Percentiles rank a stretch among this genome's conserved stretches.
Evolutionary conservation across 1,284 basidiomycete species (phyloP).

Genomic region (Ceratobasidium papillatum): DNA sequence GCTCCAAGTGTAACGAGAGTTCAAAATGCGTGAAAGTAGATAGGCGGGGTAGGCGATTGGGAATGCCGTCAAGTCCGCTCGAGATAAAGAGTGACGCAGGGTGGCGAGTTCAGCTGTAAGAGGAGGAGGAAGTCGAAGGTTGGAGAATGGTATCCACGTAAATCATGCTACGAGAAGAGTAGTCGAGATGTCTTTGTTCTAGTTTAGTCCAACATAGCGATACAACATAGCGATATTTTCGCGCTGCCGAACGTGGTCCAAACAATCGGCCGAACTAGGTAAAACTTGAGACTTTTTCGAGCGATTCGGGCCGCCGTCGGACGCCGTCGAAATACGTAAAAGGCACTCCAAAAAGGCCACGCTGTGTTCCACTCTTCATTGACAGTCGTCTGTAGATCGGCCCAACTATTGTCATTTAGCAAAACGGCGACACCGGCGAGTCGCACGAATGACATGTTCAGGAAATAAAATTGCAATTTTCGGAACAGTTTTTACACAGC

Average conservation of each 20-base stretch:
- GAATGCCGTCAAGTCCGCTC: neutral
- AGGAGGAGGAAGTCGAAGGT: neutral
- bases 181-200: neutral
- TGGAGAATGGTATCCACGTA: neutral
- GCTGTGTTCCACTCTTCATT: neutral
- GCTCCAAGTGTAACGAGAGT: neutral
- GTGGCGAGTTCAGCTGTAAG: neutral
- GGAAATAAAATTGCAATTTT: neutral
- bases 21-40: neutral
- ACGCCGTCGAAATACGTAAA: neutral
- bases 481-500: neutral
- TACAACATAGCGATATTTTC: neutral
- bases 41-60: neutral
- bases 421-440: too few species aligned
- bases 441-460: neutral
- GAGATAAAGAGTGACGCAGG: neutral
- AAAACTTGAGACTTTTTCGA: neutral
- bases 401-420: too few species aligned
- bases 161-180: neutral
- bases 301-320: neutral
- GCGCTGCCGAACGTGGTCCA: neutral
- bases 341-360: neutral
- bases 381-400: neutral
- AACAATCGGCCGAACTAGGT: neutral
- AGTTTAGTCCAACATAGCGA: neutral